Percentiles rank a stretch among this genome's conserved stretches.
Evolutionary conservation across 257 asterid species (phyloP).

Genomic region (Capsicum rhomboideum): DNA sequence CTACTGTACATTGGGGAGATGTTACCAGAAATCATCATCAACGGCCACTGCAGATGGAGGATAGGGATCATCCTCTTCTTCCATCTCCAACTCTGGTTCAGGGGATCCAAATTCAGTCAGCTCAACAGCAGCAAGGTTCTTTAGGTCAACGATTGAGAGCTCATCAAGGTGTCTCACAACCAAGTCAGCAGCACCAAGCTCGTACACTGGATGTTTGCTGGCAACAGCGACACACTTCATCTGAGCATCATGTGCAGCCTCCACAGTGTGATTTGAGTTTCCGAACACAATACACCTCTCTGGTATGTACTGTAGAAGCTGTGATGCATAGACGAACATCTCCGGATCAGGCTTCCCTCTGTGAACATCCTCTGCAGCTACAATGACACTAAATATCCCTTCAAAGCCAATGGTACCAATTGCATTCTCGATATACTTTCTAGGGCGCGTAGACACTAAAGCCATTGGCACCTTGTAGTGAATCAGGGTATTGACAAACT

Average conservation of each 20-base stretch:
- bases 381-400: constrained; percentile 61
- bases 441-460: constrained; percentile 80
- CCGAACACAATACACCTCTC: constrained; percentile 91
- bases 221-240: constrained; percentile 97
- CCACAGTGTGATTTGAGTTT: constrained; percentile 81
- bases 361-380: constrained; percentile 81
- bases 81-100: constrained; percentile 84
- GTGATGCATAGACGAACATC: constrained; percentile 85
- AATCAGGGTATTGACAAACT: constrained; percentile 51
- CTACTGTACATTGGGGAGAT: constrained; percentile 38
- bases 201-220: constrained; percentile 78
- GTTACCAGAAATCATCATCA: constrained; percentile 67
- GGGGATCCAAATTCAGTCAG: constrained; percentile 49
- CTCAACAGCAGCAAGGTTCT: constrained; percentile 77
- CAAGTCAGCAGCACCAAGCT: constrained; percentile 87
- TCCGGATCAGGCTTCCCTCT: constrained; percentile 97
- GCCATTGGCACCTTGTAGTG: constrained; percentile 93
- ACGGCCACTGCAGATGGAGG: constrained; percentile 42
- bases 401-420: constrained; percentile 58
- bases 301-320: constrained; percentile 69
- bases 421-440: constrained; percentile 58
- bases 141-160: constrained; percentile 76
- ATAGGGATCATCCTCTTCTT: constrained; percentile 43
- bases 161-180: constrained; percentile 75
- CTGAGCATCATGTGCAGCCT: constrained; percentile 93